Evolutionary conservation across 768 basidiomycete genomes (phyloP), one percentile per base, ranked within the genome.

Genomic region (Melanogaster broomeanus): DNA sequence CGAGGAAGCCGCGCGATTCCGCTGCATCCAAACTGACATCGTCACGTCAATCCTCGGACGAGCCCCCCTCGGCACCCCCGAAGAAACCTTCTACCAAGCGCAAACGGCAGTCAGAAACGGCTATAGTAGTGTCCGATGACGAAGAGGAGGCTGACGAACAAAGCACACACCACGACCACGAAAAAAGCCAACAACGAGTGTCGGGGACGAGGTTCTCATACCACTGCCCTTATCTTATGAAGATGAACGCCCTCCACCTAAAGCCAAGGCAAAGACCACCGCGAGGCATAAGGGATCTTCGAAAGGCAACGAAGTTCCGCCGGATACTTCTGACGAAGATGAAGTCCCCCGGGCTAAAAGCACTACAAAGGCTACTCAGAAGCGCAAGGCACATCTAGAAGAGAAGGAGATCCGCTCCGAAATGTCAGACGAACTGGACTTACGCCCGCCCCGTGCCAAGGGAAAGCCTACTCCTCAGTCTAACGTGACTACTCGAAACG

Each of bases 121-220:
- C 38, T 4, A 42, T 9, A 15, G 42, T 30, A 31, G 22, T 45
- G 39, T 6, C 42, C 24, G 44, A 19, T 2, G 38, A 16, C 15
- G 40, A 5, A 2, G 25, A 5, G 6, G 28, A 42, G 21, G 21
- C 0, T 1, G 51, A 42, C 0, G 50, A 48, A 21, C 16, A 33
- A 8, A 10, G 2, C 18, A 56, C 55, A 13, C 28, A 19, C 24
- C 49, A 0, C 42, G 60, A 16, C 64, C 60, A 6, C 41, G 6
- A 34, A 67, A 67, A 53, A 67, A 53, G 48, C 62, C 41, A 9
- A 67, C 35, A 28, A 39, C 28, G 34, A n/a, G 15, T 13, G 31
- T 30, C 10, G 28, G 11, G 2, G 27, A 56, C 21, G 55, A 62
- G 6, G 30, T 19, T 4, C 21, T 42, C 13, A 19, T 68, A 0